phyloP scores from a whole-genome alignment of 225 moss, liverwort and hornwort species.

The Physcomitrellopsis africana region DNA sequence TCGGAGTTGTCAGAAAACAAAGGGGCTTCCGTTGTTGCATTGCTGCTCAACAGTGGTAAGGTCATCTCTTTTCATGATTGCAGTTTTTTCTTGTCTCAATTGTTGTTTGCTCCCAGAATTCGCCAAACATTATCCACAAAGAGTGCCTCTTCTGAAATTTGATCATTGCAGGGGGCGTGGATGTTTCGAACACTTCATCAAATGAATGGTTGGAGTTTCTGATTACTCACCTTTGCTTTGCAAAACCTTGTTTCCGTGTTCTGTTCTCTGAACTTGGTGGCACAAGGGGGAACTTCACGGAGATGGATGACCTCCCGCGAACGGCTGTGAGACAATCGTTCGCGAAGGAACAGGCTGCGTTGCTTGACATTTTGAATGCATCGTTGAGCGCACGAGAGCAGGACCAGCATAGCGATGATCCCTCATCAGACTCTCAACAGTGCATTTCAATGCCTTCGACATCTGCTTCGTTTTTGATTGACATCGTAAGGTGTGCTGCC shows the following conservation, averaged over 20 bases:
- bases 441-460: conserved; percentile 38
- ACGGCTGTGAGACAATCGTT: conserved; percentile 31
- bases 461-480: conserved; percentile 54
- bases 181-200: conserved; percentile 17
- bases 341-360: conserved; percentile 63
- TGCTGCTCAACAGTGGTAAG: conserved; percentile 55
- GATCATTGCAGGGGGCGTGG: conserved; percentile 28
- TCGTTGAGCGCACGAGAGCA: conserved; percentile 41
- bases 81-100: neutral
- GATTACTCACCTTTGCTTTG: conserved; percentile 54
- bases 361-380: conserved; percentile 64
- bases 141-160: neutral
- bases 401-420: conserved; percentile 23
- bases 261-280: conserved; percentile 65
- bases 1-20: conserved; percentile 57
- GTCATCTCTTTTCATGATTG: neutral
- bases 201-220: conserved; percentile 78
- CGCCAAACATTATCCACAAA: neutral
- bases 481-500: conserved; percentile 61
- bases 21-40: conserved; percentile 55
- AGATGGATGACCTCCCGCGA: conserved; percentile 1
- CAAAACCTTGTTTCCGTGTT: conserved; percentile 45
- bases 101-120: neutral
- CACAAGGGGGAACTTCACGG: conserved; percentile 3
- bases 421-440: neutral